Evolutionary conservation across 148 eudicot species (phyloP), one percentile per base, ranked within the genome.

Genomic region (Arbutus unedo): DNA sequence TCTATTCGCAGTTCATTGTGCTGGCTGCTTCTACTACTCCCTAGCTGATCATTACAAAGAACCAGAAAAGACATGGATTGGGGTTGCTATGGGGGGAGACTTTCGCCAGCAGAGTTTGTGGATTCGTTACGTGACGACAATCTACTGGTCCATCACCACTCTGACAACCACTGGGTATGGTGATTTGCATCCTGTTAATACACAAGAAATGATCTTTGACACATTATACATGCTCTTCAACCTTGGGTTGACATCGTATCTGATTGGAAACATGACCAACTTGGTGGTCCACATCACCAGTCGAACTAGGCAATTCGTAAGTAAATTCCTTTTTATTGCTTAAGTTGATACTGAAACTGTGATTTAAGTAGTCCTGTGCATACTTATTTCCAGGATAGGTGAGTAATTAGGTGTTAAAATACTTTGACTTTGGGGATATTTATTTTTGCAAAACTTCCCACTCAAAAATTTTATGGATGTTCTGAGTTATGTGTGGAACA

Each of bases 191-290:
- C 88, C 98, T 47, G 94, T 90, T 44, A 92, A 92, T 85, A 79
- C 75, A 38, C 5, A 82, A 62, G 98, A 95, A 86, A 95, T 88
- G 98, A 11, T 92, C 45, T 95, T 95, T 76, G 91, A 82, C 83
- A 87, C 89, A 14, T 89, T 88, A 76, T 95, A 86, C 85, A 91
- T 93, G 97, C 88, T 95, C 83, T 91, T 95, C 89, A 92, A 95
- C 87, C 95, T 95, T 55, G 94, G 93, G 21, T 83, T 95, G 82
- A 87, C 91, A 8, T 85, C 98, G 11, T 95, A 95, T 81, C 75
- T 95, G 74, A 95, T 95, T 49, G 98, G 98, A 82, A 95, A 95
- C 87, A 95, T 95, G 98, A 95, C 98, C n/a, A 91, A 93, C 88
- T 88, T 95, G 85, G 94, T 93, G 70, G 98, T 95, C 53, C 94